Evolutionary conservation across 148 eudicot genomes (phyloP), one percentile per base, ranked within the genome.

Genomic region (Fagopyrum homotropicum): DNA sequence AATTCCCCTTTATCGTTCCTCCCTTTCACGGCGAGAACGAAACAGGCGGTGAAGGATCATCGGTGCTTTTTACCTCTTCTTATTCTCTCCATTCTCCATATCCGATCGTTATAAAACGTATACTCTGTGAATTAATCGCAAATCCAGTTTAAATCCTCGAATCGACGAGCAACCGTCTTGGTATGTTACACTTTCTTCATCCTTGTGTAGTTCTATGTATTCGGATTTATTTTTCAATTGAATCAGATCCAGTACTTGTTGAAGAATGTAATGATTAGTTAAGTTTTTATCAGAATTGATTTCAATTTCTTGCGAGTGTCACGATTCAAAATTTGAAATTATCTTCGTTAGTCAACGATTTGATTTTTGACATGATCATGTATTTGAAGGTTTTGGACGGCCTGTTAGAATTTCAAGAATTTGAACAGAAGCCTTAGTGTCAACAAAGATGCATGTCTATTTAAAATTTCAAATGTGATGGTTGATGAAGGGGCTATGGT

Each of bases 231-330:
- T 2, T 43, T 35, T 35, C 7, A 40, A 40, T 66, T 66, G 71
- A 66, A 35, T 66, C 71, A 66, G 71, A 66, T 66, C 71, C 71
- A 26, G 30, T 35, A 30, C 70, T 14, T 11, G 46, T 35, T 35
- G 70, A 4, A 5, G 70, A 64, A 64, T 64, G 70, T 64, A 15
- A 45, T 66, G 6, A 43, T 35, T 7, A 66, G n/a, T 66, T 17
- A 2, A 63, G 69, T 63, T 26, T 22, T 44, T 45, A 15, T 29
- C 35, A 9, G 71, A 66, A 66, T 40, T 40, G 46, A 40, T 66
- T 35, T 14, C 43, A 45, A 40, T 11, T 66, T 66, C 15, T 8
- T 61, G 10, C 1, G 64, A 57, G 64, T 57, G 44, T 12, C 15
- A 44, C 29, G 69, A 63, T 15, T 63, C 69, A 30, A 59, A 59